Base-by-base conservation (phyloP, 306 rosid species). In the Trichosanthes truncata region DNA sequence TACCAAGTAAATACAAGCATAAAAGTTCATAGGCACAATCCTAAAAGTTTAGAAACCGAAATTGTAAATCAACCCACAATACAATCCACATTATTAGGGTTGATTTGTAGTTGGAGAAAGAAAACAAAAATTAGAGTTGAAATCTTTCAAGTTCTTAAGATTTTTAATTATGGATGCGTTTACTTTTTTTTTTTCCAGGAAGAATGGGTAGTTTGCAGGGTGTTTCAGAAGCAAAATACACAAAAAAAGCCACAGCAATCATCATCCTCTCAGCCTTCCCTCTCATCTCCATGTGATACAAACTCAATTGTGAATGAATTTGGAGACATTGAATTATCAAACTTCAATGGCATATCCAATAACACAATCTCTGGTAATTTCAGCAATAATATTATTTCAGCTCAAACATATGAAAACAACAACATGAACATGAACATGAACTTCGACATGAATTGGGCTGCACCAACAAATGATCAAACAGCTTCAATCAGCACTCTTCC, bases 171-270 rank as follows among this genome's bases (percentile, higher is more conserved):
- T 68, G 76, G 76, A 6, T 66, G 49, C 36, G 38, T 56, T 77
- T 1, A 20, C 20, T 4, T n/a, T 33, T 1, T 25, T 18, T 36
- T 41, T 12, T 36, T 80, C 11, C 85, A 95, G 99, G 94, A 95
- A 53, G 97, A 93, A 77, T 95, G 97, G 97, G 99, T 91, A 87
- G 90, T 95, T 78, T 95, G 97, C 48, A 91, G 97, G 91, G 89
- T 95, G 65, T 95, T 95, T 86, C 91, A 95, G 20, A 95, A 91
- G 85, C 89, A 86, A 71, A 33, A 66, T 38, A 80, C 91, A 53
- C 59, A 74, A 35, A 95, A 88, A 66, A 95, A 85, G 55, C 90
- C 93, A 62, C 96, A 89, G 3, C 91, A 90, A 51, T 33, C 88
- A 15, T 66, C 84, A 43, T 85, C 90, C 5, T 86, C 97, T 9